A percentile compares a stretch with the other conserved stretches of the same genome.
phyloP scores from a whole-genome alignment of 1,284 basidiomycete genomes.

The Sphagnurus paluster region DNA sequence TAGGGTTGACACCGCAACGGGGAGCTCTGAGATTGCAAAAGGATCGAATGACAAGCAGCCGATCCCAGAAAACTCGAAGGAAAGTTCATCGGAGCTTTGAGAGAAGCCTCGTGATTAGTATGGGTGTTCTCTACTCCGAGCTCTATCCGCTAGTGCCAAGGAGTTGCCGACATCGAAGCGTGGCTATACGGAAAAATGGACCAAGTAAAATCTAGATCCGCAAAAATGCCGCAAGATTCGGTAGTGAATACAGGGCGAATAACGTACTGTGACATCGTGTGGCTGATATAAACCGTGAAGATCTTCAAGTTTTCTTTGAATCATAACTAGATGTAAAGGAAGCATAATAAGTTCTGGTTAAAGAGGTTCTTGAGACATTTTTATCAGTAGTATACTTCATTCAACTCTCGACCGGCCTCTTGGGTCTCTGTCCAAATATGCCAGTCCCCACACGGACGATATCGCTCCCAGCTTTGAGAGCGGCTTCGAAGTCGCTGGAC shows the following conservation, averaged over 20 bases:
- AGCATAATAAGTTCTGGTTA: no score
- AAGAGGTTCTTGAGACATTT: no score
- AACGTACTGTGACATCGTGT: no score
- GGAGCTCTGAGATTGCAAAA: background rate
- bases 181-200: background rate
- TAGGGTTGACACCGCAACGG: no score
- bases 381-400: background rate
- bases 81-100: slow-evolving; percentile 1
- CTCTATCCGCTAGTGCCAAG: slow-evolving; percentile 7
- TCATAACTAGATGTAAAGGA: no score
- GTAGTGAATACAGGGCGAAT: no score
- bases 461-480: slow-evolving; percentile 81
- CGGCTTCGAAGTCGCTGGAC: slow-evolving; percentile 93
- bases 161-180: background rate
- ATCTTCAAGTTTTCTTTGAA: no score
- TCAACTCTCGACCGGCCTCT: slow-evolving; percentile 35
- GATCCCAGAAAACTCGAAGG: background rate
- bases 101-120: slow-evolving; percentile 1
- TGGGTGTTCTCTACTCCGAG: background rate
- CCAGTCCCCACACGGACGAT: slow-evolving; percentile 91
- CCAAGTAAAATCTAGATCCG: background rate
- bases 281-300: no score
- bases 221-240: background rate
- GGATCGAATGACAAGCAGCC: background rate
- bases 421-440: slow-evolving; percentile 80